Conservation (phyloP, 2,329 filamentous ascomycete species). For the Xylariaceae sp. region DNA sequence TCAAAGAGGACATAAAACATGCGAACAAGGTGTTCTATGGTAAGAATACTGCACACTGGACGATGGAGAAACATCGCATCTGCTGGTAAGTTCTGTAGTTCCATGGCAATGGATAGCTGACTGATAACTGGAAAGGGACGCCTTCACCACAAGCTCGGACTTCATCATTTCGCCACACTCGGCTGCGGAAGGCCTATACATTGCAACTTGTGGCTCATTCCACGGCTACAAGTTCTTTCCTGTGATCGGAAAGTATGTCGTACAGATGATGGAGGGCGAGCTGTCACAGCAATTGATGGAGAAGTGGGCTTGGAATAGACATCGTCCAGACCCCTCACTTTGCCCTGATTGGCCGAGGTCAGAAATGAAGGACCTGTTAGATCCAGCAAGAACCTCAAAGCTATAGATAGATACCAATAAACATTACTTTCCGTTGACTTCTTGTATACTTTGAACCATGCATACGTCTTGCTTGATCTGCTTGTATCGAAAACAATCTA, state of each 20-base stretch:
- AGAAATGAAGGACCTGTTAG: slow-evolving; percentile 28
- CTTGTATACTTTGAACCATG: no score
- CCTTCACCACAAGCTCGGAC: slow-evolving; percentile 67
- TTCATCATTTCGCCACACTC: slow-evolving; percentile 65
- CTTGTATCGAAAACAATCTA: no score
- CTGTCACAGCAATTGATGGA: slow-evolving; percentile 51
- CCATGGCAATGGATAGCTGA: not conserved
- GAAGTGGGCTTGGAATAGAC: slow-evolving; percentile 67
- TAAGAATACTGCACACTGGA: slow-evolving; percentile 60
- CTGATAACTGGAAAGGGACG: slow-evolving; percentile 59
- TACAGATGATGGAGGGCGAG: slow-evolving; percentile 59
- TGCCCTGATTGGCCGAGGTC: slow-evolving; percentile 27
- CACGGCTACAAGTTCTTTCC: slow-evolving; percentile 75
- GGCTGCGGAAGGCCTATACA: slow-evolving; percentile 23
- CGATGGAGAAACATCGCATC: slow-evolving; percentile 67
- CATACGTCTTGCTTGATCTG: no score
- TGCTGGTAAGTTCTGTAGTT: slow-evolving; percentile 62
- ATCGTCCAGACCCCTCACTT: slow-evolving; percentile 57
- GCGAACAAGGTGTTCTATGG: slow-evolving; percentile 67
- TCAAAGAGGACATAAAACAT: slow-evolving; percentile 65
- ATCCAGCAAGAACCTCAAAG: slow-evolving; percentile 16
- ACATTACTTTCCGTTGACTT: no score
- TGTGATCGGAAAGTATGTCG: slow-evolving; percentile 66
- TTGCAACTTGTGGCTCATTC: slow-evolving; percentile 60
- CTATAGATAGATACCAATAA: no score